These are phyloP conservation scores for Penicillium polonicum DNA, from an alignment of 2,329 filamentous ascomycete genomes.

Conservation along the genomic window DNA sequence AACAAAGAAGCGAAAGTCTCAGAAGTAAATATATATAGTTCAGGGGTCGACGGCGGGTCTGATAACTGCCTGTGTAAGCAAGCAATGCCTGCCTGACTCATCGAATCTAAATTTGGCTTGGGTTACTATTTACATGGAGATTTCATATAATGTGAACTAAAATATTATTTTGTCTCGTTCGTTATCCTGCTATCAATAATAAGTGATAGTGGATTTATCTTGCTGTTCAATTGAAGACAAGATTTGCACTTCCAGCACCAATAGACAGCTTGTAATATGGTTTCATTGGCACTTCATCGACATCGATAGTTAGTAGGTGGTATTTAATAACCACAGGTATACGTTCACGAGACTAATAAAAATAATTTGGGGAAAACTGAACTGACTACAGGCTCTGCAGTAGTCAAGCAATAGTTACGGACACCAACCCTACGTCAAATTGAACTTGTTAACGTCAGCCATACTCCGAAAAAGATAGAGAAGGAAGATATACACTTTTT, in stretches of 20 bases:
- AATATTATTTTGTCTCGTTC: background rate
- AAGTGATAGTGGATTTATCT: background rate
- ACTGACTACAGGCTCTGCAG: too few relatives aligned
- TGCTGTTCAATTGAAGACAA: background rate
- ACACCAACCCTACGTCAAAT: background rate
- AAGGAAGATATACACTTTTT: background rate
- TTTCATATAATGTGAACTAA: background rate
- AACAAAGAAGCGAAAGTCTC: background rate
- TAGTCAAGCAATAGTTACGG: background rate
- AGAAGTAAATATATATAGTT: background rate
- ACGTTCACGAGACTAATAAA: too few relatives aligned
- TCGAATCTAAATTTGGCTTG: background rate
- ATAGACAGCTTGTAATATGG: background rate
- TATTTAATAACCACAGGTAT: background rate
- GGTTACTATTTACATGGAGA: background rate
- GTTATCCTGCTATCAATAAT: background rate
- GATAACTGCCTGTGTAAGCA: background rate
- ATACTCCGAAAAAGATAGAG: background rate
- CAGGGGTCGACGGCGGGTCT: background rate
- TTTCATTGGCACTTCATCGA: background rate
- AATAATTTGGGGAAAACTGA: too few relatives aligned
- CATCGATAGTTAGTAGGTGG: background rate
- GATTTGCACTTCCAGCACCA: background rate
- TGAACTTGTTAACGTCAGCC: background rate
- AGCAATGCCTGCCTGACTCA: background rate